Percentiles rank a stretch among this genome's conserved stretches.
phyloP scores from a whole-genome alignment of 257 asterid species.

The Plantago major region DNA sequence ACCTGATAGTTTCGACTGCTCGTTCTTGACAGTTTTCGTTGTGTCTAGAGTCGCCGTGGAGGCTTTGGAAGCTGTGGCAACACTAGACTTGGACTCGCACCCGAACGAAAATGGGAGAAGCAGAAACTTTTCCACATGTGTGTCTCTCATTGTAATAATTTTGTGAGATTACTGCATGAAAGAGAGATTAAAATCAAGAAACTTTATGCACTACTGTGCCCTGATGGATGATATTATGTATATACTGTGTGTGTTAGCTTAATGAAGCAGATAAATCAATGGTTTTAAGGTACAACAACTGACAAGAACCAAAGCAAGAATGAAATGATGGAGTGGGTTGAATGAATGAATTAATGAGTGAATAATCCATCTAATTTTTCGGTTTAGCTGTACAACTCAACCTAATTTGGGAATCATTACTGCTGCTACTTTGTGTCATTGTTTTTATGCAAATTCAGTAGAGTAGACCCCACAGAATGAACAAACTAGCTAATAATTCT shows the following conservation, averaged over 20 bases:
- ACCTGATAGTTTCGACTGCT: not conserved
- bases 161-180: not conserved
- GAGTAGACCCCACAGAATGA: not conserved
- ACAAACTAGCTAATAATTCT: not conserved
- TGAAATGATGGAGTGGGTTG: constrained; percentile 17
- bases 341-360: not conserved
- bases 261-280: constrained; percentile 5
- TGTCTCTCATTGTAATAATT: constrained; percentile 21
- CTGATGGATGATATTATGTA: not conserved
- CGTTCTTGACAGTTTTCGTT: constrained; percentile 7
- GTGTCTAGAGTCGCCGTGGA: constrained; percentile 17
- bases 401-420: constrained; percentile 15
- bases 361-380: not conserved
- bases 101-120: constrained; percentile 34
- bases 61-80: constrained; percentile 24
- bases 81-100: constrained; percentile 34
- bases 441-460: not conserved
- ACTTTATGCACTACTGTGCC: not conserved
- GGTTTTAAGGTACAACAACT: not conserved
- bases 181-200: not conserved
- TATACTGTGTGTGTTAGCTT: not conserved
- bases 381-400: constrained; percentile 18
- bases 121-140: constrained; percentile 27
- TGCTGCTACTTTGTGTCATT: constrained; percentile 4
- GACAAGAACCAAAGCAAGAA: not conserved